Conservation (phyloP, 2,329 filamentous ascomycete species). For the Cytospora schulzeri region DNA sequence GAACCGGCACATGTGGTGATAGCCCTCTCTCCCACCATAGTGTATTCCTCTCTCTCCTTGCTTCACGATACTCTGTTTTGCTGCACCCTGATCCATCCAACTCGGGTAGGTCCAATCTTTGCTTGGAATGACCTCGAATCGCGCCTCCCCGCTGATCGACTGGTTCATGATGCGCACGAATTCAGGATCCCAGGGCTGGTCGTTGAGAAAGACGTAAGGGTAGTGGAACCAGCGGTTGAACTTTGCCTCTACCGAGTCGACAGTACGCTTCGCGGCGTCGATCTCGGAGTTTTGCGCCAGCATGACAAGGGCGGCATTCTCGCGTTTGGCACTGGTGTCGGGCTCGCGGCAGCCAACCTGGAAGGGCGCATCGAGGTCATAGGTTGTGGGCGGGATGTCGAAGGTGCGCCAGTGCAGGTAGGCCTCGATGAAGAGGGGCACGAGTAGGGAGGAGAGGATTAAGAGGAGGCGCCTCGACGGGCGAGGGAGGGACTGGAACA, state of each 20-base stretch:
- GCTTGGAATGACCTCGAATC: slow-evolving; percentile 46
- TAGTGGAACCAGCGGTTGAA: slow-evolving; percentile 53
- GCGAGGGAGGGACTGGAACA: slow-evolving; percentile 33
- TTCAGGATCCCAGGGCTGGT: slow-evolving; percentile 44
- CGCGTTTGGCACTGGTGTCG: slow-evolving; percentile 37
- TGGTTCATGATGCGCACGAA: slow-evolving; percentile 43
- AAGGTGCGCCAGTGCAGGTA: slow-evolving; percentile 40
- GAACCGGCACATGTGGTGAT: slow-evolving; percentile 43
- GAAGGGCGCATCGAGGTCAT: slow-evolving; percentile 44
- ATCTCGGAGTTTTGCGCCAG: slow-evolving; percentile 49
- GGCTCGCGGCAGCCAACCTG: slow-evolving; percentile 44
- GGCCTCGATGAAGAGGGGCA: slow-evolving; percentile 39
- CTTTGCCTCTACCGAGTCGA: slow-evolving; percentile 45
- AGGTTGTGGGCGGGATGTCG: slow-evolving; percentile 38
- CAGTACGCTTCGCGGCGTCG: slow-evolving; percentile 41
- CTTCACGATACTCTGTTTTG: slow-evolving; percentile 31
- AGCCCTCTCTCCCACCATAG: slow-evolving; percentile 44
- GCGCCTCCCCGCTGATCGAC: slow-evolving; percentile 40
- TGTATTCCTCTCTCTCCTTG: slow-evolving; percentile 37
- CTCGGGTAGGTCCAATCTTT: slow-evolving; percentile 46
- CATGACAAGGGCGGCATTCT: slow-evolving; percentile 50
- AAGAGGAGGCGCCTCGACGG: slow-evolving; percentile 25
- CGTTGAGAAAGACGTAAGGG: slow-evolving; percentile 50
- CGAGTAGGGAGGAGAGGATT: slow-evolving; percentile 37
- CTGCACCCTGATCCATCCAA: slow-evolving; percentile 32